Evolutionary conservation across 768 basidiomycete genomes (phyloP).

Genomic region (Rhodosporidiobolus sp.): DNA sequence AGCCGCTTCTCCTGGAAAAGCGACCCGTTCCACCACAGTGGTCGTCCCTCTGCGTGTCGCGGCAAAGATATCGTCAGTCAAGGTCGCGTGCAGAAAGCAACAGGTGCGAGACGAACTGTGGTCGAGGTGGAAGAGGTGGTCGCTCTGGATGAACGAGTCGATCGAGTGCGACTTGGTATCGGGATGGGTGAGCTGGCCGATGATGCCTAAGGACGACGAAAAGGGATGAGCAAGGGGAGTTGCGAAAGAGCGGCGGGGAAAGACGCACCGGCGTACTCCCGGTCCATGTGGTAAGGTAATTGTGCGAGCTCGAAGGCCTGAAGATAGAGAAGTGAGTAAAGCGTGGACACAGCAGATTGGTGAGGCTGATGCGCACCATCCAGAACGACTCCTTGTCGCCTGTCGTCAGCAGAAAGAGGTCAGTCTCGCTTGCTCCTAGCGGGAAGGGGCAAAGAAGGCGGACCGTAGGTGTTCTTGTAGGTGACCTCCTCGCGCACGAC

Average conservation of each 20-base stretch:
- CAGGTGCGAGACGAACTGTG: background rate
- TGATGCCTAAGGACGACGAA: constrained; percentile 8
- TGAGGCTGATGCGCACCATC: constrained; percentile 10
- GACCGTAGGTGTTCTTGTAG: constrained; percentile 39
- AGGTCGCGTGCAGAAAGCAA: background rate
- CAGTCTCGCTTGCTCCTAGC: no score
- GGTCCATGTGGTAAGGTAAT: constrained; percentile 28
- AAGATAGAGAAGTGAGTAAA: background rate
- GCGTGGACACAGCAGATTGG: rapidly evolving
- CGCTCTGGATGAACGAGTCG: constrained; percentile 35
- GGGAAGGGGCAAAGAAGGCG: background rate
- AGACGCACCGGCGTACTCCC: constrained; percentile 15
- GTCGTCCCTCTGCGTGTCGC: background rate
- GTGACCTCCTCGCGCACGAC: constrained; percentile 35
- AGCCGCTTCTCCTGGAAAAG: constrained; percentile 35
- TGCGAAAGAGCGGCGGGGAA: constrained; percentile 1
- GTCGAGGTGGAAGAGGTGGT: constrained; percentile 36
- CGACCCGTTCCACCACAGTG: constrained; percentile 31
- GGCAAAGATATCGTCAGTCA: background rate
- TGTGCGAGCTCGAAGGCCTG: constrained; percentile 29
- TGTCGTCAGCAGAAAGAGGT: background rate
- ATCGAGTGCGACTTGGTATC: constrained; percentile 34
- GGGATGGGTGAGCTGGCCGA: constrained; percentile 39
- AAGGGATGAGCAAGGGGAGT: background rate
- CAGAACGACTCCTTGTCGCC: constrained; percentile 41